Conservation (phyloP, 371 early-diverging fungal species). For the Mortierella sp. region DNA sequence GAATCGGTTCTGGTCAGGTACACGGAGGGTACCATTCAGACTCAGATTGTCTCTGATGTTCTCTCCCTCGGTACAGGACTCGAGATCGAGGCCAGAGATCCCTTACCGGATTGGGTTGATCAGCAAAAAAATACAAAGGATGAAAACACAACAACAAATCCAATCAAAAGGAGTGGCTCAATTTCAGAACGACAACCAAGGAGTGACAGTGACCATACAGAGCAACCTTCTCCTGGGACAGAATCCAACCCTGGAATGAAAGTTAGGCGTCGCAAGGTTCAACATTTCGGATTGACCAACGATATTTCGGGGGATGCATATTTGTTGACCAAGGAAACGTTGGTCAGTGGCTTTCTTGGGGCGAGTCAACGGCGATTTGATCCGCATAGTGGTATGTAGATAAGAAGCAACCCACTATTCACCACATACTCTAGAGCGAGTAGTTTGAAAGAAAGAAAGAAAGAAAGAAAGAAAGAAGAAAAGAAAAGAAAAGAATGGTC, state of each 20-base stretch:
- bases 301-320: slow-evolving; percentile 30
- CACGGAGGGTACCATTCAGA: slow-evolving; percentile 28
- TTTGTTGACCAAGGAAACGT: slow-evolving; percentile 19
- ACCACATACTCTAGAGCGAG: no score
- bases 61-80: slow-evolving; percentile 13
- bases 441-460: not conserved
- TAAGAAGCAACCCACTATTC: not conserved
- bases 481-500: not conserved
- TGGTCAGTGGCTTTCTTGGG: slow-evolving; percentile 38
- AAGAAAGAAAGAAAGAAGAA: not conserved
- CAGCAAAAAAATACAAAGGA: not conserved
- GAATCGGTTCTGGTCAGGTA: slow-evolving; percentile 23
- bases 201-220: no score
- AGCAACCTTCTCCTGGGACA: no score
- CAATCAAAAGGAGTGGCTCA: no score
- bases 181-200: no score
- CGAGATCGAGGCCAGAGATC: no score
- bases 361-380: slow-evolving; percentile 34
- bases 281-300: slow-evolving; percentile 29
- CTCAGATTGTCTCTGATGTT: slow-evolving; percentile 26
- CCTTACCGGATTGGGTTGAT: no score
- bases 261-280: not conserved
- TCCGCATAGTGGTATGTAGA: slow-evolving; percentile 22
- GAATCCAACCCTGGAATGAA: no score
- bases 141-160: no score